Evolutionary conservation across 805 yeast species (phyloP).

Genomic region (Candida silvatica): DNA sequence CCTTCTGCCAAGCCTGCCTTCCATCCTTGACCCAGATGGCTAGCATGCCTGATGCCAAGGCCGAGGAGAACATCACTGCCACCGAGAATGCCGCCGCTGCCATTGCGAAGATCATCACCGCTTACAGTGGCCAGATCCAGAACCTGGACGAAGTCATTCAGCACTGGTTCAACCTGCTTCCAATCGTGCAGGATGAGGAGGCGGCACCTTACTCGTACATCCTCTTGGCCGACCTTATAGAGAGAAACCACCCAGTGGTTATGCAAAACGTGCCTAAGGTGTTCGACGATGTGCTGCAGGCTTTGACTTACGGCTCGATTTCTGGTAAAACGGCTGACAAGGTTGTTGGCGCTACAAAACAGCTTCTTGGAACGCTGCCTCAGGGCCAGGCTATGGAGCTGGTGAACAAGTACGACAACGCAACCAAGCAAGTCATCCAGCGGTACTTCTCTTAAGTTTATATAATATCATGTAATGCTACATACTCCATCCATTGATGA

Average conservation of each 20-base stretch:
- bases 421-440: slow-evolving; percentile 44
- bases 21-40: slow-evolving; percentile 69
- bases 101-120: slow-evolving; percentile 73
- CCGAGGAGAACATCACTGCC: slow-evolving; percentile 78
- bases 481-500: too few relatives aligned
- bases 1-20: slow-evolving; percentile 60
- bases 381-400: slow-evolving; percentile 60
- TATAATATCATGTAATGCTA: too few relatives aligned
- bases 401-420: slow-evolving; percentile 53
- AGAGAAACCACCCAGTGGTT: slow-evolving; percentile 54
- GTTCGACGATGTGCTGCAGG: slow-evolving; percentile 65
- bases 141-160: slow-evolving; percentile 53
- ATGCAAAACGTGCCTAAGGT: slow-evolving; percentile 44
- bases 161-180: slow-evolving; percentile 78
- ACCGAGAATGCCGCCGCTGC: slow-evolving; percentile 82
- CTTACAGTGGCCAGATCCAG: slow-evolving; percentile 50
- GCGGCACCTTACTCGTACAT: slow-evolving; percentile 82
- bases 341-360: slow-evolving; percentile 54
- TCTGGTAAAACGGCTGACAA: slow-evolving; percentile 64
- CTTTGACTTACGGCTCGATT: slow-evolving; percentile 58
- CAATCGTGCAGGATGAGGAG: slow-evolving; percentile 75
- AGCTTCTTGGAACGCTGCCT: slow-evolving; percentile 55
- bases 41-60: slow-evolving; percentile 69
- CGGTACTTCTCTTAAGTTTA: slow-evolving; percentile 21
- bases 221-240: slow-evolving; percentile 66